A percentile compares a stretch with the other conserved stretches of the same genome.
phyloP scores from a whole-genome alignment of 2,329 filamentous ascomycete species.

The Triangularia verruculosa region DNA sequence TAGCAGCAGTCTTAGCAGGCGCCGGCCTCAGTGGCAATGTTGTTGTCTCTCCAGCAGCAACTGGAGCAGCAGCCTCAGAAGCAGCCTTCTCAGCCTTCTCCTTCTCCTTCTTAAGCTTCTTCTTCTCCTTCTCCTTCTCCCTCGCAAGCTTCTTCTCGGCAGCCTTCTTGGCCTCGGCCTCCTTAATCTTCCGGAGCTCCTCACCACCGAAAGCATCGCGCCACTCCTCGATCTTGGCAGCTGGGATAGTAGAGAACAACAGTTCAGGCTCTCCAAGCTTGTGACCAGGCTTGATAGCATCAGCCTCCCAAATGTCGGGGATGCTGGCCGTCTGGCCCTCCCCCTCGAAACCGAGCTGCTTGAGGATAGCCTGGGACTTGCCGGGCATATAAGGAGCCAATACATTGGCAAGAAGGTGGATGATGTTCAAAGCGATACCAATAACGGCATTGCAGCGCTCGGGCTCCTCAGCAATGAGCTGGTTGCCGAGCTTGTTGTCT shows the following conservation, averaged over 20 bases:
- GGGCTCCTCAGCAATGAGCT: conserved; percentile 50
- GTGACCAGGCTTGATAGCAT: conserved; percentile 67
- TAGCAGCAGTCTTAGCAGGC: not conserved
- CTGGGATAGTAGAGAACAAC: conserved; percentile 78
- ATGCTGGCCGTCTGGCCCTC: conserved; percentile 52
- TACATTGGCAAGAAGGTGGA: conserved; percentile 75
- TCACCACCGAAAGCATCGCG: conserved; percentile 68
- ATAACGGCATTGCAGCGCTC: conserved; percentile 58
- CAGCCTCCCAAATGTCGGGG: conserved; percentile 61
- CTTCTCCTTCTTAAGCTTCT: conserved; percentile 38
- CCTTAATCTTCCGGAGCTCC: conserved; percentile 67
- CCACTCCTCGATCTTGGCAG: conserved; percentile 81
- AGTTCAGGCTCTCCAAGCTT: conserved; percentile 76
- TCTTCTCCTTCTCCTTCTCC: conserved; percentile 50
- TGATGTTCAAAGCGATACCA: conserved; percentile 77
- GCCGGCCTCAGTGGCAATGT: conserved; percentile 18
- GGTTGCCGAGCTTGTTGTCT: conserved; percentile 41
- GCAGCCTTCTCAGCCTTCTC: conserved; percentile 34
- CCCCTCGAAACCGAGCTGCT: conserved; percentile 62
- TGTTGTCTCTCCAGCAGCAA: conserved; percentile 8
- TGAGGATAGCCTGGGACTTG: conserved; percentile 71
- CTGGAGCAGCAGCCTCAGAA: conserved; percentile 27
- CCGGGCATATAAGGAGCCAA: conserved; percentile 82
- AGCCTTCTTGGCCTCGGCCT: conserved; percentile 49
- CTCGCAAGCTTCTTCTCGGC: conserved; percentile 51